These are phyloP conservation scores for Mortierella sp. DNA, from an alignment of 371 early-diverging fungal genomes.

Conservation along the genomic window DNA sequence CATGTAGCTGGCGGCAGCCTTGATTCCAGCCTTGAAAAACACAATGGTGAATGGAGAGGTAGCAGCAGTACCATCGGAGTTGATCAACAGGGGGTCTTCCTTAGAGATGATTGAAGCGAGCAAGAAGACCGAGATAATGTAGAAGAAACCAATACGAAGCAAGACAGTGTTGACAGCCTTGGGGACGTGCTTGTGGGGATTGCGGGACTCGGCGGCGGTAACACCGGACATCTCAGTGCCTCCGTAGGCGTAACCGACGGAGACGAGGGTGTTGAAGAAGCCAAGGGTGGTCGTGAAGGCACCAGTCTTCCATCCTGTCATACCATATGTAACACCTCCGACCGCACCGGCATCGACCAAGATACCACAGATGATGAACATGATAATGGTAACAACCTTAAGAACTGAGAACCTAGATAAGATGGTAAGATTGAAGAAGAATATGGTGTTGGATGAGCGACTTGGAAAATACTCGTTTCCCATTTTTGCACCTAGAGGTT, in stretches of 20 bases:
- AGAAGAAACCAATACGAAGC: slow-evolving; percentile 1
- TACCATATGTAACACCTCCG: background rate
- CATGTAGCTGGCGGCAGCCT: background rate
- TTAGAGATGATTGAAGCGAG: background rate
- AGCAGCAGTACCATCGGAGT: background rate
- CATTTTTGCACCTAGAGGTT: background rate
- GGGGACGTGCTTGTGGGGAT: slow-evolving; percentile 3
- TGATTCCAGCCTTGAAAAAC: background rate
- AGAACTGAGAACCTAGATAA: background rate
- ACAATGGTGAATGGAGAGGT: background rate
- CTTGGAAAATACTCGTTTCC: background rate
- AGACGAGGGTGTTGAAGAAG: background rate
- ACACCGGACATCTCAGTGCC: slow-evolving; percentile 1
- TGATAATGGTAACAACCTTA: background rate
- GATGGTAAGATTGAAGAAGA: too few species aligned
- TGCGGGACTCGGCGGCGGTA: background rate
- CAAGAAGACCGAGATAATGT: background rate
- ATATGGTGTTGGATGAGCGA: too few species aligned
- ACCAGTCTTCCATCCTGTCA: background rate
- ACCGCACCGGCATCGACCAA: background rate
- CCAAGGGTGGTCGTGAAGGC: background rate
- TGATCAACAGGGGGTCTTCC: background rate
- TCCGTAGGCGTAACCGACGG: background rate
- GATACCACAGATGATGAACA: slow-evolving; percentile 6
- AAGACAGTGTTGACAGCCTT: slow-evolving; percentile 8